These are phyloP conservation scores for Cladosporium colombiae DNA, from an alignment of 2,329 filamentous ascomycete genomes.

Conservation along the genomic window DNA sequence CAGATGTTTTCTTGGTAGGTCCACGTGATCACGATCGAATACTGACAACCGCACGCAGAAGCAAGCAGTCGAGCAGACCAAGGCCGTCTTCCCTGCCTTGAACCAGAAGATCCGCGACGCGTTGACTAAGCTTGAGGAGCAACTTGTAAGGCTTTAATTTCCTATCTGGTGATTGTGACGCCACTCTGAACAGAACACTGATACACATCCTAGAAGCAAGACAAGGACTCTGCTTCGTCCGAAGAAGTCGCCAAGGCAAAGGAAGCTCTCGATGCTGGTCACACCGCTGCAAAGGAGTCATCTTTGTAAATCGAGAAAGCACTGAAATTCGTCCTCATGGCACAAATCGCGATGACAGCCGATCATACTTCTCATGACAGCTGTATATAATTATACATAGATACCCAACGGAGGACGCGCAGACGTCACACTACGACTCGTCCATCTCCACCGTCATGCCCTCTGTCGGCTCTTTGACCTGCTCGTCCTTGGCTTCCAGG, in stretches of 20 bases:
- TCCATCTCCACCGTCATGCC: conserved; percentile 25
- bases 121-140: conserved; percentile 70
- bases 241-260: conserved; percentile 50
- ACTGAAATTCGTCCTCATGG: neutral
- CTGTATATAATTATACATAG: conserved; percentile 13
- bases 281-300: conserved; percentile 42
- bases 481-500: conserved; percentile 27
- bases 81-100: conserved; percentile 74
- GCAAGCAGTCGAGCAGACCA: conserved; percentile 83
- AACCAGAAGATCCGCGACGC: conserved; percentile 70
- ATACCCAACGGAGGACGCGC: conserved; percentile 7
- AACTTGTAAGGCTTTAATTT: conserved; percentile 62
- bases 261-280: conserved; percentile 44
- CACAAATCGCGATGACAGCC: neutral
- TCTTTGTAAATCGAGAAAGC: conserved; percentile 23
- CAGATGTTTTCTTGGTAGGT: too few relatives aligned
- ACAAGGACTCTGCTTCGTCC: conserved; percentile 42
- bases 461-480: conserved; percentile 25
- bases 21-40: too few relatives aligned
- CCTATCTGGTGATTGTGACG: too few relatives aligned
- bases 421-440: conserved; percentile 19
- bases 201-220: conserved; percentile 39
- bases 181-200: neutral
- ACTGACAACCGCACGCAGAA: conserved; percentile 52
- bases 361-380: neutral